These are phyloP conservation scores for Aspergillus alliaceus DNA, from an alignment of 2,329 filamentous ascomycete genomes.

Conservation along the genomic window DNA sequence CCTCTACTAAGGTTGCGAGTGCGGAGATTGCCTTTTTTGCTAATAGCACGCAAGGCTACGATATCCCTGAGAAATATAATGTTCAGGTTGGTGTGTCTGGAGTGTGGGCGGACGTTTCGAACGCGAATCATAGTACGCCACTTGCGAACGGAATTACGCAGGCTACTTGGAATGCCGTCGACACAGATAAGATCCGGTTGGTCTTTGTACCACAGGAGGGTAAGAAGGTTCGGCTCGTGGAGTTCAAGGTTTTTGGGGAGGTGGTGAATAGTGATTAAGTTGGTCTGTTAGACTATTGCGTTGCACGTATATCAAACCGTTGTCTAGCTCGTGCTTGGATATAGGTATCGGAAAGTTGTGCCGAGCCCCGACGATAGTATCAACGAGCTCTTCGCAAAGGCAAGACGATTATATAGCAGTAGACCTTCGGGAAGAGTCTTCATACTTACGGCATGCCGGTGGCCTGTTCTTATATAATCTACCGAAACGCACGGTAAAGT, in stretches of 20 bases:
- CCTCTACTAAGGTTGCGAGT: not conserved
- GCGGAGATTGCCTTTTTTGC: slow-evolving; percentile 21
- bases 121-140: slow-evolving; percentile 4
- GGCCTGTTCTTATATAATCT: too few relatives aligned
- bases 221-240: slow-evolving; percentile 16
- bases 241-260: slow-evolving; percentile 16
- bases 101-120: slow-evolving; percentile 13
- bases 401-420: too few relatives aligned
- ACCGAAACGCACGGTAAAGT: too few relatives aligned
- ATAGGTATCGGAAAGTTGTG: too few relatives aligned
- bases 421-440: too few relatives aligned
- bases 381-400: too few relatives aligned
- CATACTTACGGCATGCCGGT: too few relatives aligned
- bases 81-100: slow-evolving; percentile 11
- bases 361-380: too few relatives aligned
- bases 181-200: slow-evolving; percentile 9
- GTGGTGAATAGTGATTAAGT: not conserved
- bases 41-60: slow-evolving; percentile 12
- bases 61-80: slow-evolving; percentile 12
- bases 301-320: too few relatives aligned
- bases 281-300: too few relatives aligned
- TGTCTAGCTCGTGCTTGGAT: too few relatives aligned
- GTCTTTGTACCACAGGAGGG: slow-evolving; percentile 12
- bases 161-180: slow-evolving; percentile 12
- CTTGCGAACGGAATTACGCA: slow-evolving; percentile 20